Base-by-base conservation (phyloP, 2,329 filamentous ascomycete species). In the Trichophyton simii region DNA sequence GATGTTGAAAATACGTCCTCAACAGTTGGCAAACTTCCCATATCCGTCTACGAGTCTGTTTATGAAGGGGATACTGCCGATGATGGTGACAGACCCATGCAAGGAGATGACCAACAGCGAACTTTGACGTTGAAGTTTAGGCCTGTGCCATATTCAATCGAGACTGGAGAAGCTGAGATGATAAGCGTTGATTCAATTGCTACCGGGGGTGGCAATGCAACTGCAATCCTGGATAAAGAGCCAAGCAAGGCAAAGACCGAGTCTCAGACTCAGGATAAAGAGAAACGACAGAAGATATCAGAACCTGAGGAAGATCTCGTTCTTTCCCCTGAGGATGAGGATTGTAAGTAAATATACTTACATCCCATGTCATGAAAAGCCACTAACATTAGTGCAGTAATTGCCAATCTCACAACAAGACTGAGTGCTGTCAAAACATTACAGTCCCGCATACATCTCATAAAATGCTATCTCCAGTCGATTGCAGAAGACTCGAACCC, bases 121-220 rank as follows among this genome's bases (percentile, higher is more conserved):
- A 73, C 77, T 1, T 71, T 85, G 25, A 83, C 81, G 58, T 80
- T 94, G 63, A 87, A 83, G 68, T 97, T 97, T 74, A 83, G 87
- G 63, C 87, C 95, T 70, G 76, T 97, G 8, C 84, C 87, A 1
- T 97, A 94, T 73, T 87, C 87, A 0, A 86, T 97, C 1, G 94
- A 97, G 76, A 96, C 91, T 0, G 90, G 89, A 8, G 91, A 97
- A 73, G 91, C 91, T 0, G 94, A 99, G 74, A 96, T 96, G 91
- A 97, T 99, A 66, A 88, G 89, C 67, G 89, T 99, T 69, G 91
- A 96, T 73, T 95, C 91, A 66, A 87, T 99, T 20, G 91, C 92
- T 0, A 86, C 87, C 59, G 89, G 88, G 44, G 88, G 88, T 55
- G 89, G 88, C 57, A 92, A 89, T 69, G 91, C 91, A 25, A 85